Conservation (phyloP, 2,329 filamentous ascomycete genomes). For the Arthrobotrys megalospora region DNA sequence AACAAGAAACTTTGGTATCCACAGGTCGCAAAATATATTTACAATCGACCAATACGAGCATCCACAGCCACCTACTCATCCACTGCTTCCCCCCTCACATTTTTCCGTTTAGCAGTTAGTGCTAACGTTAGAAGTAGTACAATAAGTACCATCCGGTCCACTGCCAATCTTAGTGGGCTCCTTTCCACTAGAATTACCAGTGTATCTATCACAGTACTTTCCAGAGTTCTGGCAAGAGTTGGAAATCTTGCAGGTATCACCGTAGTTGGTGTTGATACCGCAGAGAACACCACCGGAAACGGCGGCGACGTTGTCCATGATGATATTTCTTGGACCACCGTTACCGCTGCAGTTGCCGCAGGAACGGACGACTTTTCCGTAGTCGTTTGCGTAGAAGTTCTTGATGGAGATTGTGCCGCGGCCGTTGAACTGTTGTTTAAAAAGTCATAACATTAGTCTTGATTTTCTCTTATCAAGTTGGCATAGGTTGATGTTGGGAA, state of each 20-base stretch:
- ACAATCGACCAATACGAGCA: conserved; percentile 11
- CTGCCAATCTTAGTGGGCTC: conserved; percentile 67
- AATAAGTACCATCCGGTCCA: conserved; percentile 67
- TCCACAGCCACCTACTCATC: background rate
- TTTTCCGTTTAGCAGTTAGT: conserved; percentile 20
- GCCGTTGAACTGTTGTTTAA: conserved; percentile 65
- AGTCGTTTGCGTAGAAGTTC: conserved; percentile 69
- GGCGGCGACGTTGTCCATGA: conserved; percentile 68
- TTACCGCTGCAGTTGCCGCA: conserved; percentile 71
- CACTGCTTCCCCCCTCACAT: background rate
- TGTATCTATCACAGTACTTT: conserved; percentile 66
- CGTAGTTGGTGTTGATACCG: conserved; percentile 72
- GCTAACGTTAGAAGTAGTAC: conserved; percentile 60
- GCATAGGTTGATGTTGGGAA: background rate
- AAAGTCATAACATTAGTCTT: too few relatives aligned
- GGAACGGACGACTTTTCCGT: conserved; percentile 71
- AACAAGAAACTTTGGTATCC: background rate
- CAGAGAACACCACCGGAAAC: conserved; percentile 68
- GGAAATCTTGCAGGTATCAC: conserved; percentile 69
- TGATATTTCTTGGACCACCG: conserved; percentile 68
- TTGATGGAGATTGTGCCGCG: conserved; percentile 67
- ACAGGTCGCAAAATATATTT: conserved; percentile 9
- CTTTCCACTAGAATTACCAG: conserved; percentile 66
- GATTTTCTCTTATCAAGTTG: background rate
- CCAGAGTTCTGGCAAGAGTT: conserved; percentile 66